Percentiles rank a stretch among this genome's conserved stretches.
Conservation (phyloP, 805 yeast species). For the Candida stauntonica region DNA sequence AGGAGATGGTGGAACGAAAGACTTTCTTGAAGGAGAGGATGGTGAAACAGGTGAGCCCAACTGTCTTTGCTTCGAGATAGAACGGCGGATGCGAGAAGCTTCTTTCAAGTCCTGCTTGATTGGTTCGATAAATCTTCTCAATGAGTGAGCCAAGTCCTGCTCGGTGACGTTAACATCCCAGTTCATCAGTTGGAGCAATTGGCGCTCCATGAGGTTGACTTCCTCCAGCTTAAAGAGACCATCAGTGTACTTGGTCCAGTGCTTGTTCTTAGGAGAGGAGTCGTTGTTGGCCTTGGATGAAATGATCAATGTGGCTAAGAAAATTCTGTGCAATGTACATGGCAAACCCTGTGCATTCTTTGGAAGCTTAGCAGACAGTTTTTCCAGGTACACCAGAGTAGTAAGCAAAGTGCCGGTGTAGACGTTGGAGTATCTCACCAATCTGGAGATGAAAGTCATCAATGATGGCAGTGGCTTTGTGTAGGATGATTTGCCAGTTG, state of each 20-base stretch:
- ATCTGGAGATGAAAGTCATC: constrained; percentile 66
- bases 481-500: constrained; percentile 17
- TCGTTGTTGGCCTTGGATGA: constrained; percentile 76
- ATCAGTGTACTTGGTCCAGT: constrained; percentile 78
- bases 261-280: constrained; percentile 70
- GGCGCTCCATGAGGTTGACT: constrained; percentile 78
- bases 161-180: constrained; percentile 69
- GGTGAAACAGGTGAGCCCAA: background rate
- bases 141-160: constrained; percentile 60
- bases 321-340: constrained; percentile 75
- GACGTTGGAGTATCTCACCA: constrained; percentile 74
- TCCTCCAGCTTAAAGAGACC: constrained; percentile 65
- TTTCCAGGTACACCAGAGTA: constrained; percentile 63
- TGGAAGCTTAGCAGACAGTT: constrained; percentile 58
- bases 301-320: constrained; percentile 67
- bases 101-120: constrained; percentile 49
- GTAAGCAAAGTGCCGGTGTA: constrained; percentile 75
- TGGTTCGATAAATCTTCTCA: constrained; percentile 70
- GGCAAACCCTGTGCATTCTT: constrained; percentile 71
- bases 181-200: constrained; percentile 58
- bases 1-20: constrained; percentile 13
- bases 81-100: constrained; percentile 24
- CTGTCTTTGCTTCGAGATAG: constrained; percentile 11
- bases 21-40: background rate
- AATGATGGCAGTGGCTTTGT: constrained; percentile 47